These are phyloP conservation scores for Hemisphaericaspora xylanilytica DNA, from an alignment of 1,139 yeast species.

Conservation along the genomic window DNA sequence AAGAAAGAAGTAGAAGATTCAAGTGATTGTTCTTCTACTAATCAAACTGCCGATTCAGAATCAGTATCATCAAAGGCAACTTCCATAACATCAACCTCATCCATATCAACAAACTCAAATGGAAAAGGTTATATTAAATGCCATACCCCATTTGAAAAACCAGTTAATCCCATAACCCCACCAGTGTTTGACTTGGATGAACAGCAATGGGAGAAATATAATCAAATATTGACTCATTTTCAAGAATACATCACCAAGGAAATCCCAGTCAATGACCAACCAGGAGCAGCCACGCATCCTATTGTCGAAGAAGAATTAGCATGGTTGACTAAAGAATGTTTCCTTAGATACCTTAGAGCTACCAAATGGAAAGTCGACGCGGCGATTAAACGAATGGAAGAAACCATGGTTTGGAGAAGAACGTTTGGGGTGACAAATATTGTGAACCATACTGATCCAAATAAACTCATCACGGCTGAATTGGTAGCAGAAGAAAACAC, in stretches of 20 bases:
- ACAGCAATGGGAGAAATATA: slow-evolving; percentile 30
- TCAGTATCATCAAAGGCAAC: slow-evolving; percentile 18
- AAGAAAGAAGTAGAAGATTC: slow-evolving; percentile 11
- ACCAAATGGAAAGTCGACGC: slow-evolving; percentile 80
- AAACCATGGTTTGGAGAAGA: slow-evolving; percentile 86
- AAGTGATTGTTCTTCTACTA: slow-evolving; percentile 3
- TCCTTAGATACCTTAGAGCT: slow-evolving; percentile 83
- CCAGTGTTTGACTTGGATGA: slow-evolving; percentile 29
- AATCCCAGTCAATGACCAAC: slow-evolving; percentile 23
- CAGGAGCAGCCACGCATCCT: slow-evolving; percentile 21
- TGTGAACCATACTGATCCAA: slow-evolving; percentile 36
- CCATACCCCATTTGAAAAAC: slow-evolving; percentile 41
- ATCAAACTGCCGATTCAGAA: slow-evolving; percentile 11
- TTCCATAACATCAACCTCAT: slow-evolving; percentile 11
- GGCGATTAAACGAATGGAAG: slow-evolving; percentile 70
- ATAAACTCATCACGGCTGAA: slow-evolving; percentile 57
- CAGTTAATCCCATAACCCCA: slow-evolving; percentile 33
- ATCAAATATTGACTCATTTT: slow-evolving; percentile 25
- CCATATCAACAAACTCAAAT: slow-evolving; percentile 7
- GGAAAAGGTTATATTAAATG: slow-evolving; percentile 28
- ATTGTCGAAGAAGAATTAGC: slow-evolving; percentile 62
- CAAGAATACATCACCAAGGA: slow-evolving; percentile 20
- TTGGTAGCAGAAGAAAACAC: slow-evolving; percentile 67
- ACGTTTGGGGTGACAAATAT: slow-evolving; percentile 78
- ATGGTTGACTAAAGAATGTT: slow-evolving; percentile 89